These are phyloP conservation scores for Symbiodinium natans DNA, from an alignment of 73 alveolate genomes.

Conservation along the genomic window DNA sequence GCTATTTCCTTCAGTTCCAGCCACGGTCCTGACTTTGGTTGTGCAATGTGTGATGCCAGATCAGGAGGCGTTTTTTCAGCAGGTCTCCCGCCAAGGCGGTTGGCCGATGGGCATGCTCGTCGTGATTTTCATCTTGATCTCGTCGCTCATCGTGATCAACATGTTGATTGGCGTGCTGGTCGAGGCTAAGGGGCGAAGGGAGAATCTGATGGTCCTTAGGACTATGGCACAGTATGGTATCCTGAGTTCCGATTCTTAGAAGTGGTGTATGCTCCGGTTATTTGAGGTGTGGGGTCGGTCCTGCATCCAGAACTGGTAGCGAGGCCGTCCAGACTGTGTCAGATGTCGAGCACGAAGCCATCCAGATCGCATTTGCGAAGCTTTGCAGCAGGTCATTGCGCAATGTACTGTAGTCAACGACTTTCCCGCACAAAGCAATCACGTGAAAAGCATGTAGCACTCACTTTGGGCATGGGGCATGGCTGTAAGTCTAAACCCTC, in stretches of 20 bases:
- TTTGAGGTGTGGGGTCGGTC: no score
- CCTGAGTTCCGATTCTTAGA: no score
- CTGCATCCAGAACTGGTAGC: no score
- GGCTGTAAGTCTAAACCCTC: no score
- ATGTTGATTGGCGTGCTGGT: not conserved
- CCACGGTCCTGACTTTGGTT: conserved; percentile 20
- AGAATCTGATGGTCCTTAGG: no score
- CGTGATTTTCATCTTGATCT: conserved; percentile 60
- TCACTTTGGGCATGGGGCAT: no score
- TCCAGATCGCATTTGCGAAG: not conserved
- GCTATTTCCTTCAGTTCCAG: not conserved
- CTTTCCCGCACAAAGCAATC: no score
- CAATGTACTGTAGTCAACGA: no score
- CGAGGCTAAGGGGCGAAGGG: no score
- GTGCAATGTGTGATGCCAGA: conserved; percentile 77
- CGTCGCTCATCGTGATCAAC: not conserved
- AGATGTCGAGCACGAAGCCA: conserved; percentile 3
- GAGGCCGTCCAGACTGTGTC: not conserved
- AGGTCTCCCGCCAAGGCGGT: conserved; percentile 15
- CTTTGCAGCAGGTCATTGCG: not conserved
- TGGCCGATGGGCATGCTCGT: conserved; percentile 32
- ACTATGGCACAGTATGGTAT: no score
- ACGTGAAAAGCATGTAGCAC: no score
- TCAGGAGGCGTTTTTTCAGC: conserved; percentile 44
- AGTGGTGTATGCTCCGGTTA: no score